Base-by-base conservation (phyloP, 2,329 filamentous ascomycete species). In the Fusarium devonianum region DNA sequence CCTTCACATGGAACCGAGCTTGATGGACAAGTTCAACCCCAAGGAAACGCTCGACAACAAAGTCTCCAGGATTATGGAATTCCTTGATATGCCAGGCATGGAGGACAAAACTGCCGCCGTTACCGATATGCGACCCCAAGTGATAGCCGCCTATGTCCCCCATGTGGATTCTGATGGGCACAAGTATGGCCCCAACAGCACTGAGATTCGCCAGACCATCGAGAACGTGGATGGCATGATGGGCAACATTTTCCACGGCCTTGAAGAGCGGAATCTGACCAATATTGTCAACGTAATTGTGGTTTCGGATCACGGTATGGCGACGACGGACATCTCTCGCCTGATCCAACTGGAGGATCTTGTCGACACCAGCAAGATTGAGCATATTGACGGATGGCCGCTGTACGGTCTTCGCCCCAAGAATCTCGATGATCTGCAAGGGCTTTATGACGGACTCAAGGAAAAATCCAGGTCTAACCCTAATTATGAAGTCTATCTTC, bases 251-350 rank as follows among this genome's bases (percentile, higher is more conserved):
- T 88, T 97, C 65, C 71, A 77, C 2, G 92, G 92, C 0, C 78
- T 99, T 0, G 83, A 92, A 53, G 74, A 81, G 35, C 86, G 94
- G 37, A 97, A 97, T 68, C 75, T 99, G 39, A 96, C 92, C 0
- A 69, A 87, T 14, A 89, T 99, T 52, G 90, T 97, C 67, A 99
- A 99, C 60, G 82, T 99, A 7, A 86, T 99, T 23, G 81, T 99
- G n/a, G 93, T 99, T 3, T 97, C 92, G 1, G 94, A 99, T 69
- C 94, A 99, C 69, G 94, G 94, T 39, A 99, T 99, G 94, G 94
- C 94, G 1, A 96, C 92, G 0, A 97, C 94, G 0, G 89, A 92
- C 51, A 84, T 82, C 0, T 79, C 85, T 13, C 83, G 94, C 9
- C 77, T 97, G 34, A 81, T 97, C 18, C 94, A 97, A 71, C 78